A percentile compares a stretch with the other conserved stretches of the same genome.
These are phyloP conservation scores for Schwanniomyces occidentalis DNA, from an alignment of 805 yeast genomes.

Conservation along the genomic window DNA sequence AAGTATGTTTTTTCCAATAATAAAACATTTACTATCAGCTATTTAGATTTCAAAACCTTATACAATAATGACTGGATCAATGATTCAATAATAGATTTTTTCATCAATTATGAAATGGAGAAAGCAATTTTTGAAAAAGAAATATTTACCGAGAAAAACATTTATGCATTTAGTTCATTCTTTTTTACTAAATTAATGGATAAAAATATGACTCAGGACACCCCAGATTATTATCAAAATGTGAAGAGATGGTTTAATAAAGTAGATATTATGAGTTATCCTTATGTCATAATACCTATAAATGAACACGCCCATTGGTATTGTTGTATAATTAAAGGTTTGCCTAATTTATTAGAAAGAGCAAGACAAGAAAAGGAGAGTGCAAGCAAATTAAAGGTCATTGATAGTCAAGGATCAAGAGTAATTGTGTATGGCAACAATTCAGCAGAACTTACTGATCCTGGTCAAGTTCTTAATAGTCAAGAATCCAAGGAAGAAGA, in stretches of 20 bases:
- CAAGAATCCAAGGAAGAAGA: too few species aligned
- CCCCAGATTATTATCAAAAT: slow-evolving; percentile 51
- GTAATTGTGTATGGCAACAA: not conserved
- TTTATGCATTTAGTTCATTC: slow-evolving; percentile 75
- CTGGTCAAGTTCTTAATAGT: too few species aligned
- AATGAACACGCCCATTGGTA: slow-evolving; percentile 87
- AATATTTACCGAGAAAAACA: slow-evolving; percentile 34
- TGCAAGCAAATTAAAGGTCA: not conserved
- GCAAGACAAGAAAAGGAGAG: slow-evolving; percentile 7
- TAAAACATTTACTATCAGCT: slow-evolving; percentile 55
- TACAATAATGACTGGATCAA: slow-evolving; percentile 85
- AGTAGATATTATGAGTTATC: slow-evolving; percentile 55
- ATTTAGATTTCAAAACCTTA: slow-evolving; percentile 75
- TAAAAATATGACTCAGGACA: slow-evolving; percentile 19
- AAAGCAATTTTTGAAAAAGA: slow-evolving; percentile 22
- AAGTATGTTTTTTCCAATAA: slow-evolving; percentile 54
- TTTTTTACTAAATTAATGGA: slow-evolving; percentile 67
- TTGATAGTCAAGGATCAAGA: too few species aligned
- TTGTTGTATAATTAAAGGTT: slow-evolving; percentile 67
- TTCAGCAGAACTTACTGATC: not conserved
- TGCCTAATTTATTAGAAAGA: slow-evolving; percentile 32
- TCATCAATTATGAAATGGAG: slow-evolving; percentile 59
- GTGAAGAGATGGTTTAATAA: slow-evolving; percentile 79
- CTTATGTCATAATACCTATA: slow-evolving; percentile 74
- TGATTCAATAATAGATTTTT: slow-evolving; percentile 85